Evolutionary conservation across 169 alveolate species (phyloP), one percentile per base, ranked within the genome.

Genomic region (Plasmodium vinckei): DNA sequence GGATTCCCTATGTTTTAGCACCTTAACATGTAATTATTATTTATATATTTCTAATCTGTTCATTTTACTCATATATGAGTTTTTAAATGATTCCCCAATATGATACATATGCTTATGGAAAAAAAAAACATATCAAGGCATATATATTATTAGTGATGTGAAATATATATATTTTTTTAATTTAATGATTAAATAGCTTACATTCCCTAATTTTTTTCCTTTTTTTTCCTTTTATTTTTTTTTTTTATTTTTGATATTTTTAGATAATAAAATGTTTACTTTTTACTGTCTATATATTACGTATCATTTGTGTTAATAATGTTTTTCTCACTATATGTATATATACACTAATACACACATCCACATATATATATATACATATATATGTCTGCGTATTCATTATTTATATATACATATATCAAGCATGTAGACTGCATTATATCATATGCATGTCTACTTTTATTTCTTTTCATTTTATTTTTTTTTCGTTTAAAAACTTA

Each of bases 141-240:
- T 33, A 59, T 54, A 47, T 25, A 72, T 46, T n/a, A 23, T 46
- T 54, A 49, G 51, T 47, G 59, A 15, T 42, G 27, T 72, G 54
- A 72, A 56, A 44, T 56, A 56, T 46, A 72, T 33, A 33, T 72
- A 44, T 56, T 19, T 72, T 72, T 56, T 56, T 72, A 70, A 70
- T 59, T 59, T 70, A 72, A 72, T 72, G 87, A 72, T 72, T 72
- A 44, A 72, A 42, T 72, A 72, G 54, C 57, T 72, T 72, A 72
- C 44, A 33, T 69, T 70, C 33, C 23, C 23, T 0, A 33, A 33
- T 3, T 33, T 70, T 53, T 70, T 70, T 12, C 53, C 53, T 39
- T 49, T 39, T 19, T 4, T n/a, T n/a, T n/a, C n/a, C n/a, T n/a
- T n/a, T n/a, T n/a, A n/a, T n/a, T n/a, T n/a, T n/a, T 49, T 25